Percentiles rank a stretch among this genome's conserved stretches.
Conservation (phyloP, 2,329 filamentous ascomycete genomes). For the Exophiala xenobiotica region DNA sequence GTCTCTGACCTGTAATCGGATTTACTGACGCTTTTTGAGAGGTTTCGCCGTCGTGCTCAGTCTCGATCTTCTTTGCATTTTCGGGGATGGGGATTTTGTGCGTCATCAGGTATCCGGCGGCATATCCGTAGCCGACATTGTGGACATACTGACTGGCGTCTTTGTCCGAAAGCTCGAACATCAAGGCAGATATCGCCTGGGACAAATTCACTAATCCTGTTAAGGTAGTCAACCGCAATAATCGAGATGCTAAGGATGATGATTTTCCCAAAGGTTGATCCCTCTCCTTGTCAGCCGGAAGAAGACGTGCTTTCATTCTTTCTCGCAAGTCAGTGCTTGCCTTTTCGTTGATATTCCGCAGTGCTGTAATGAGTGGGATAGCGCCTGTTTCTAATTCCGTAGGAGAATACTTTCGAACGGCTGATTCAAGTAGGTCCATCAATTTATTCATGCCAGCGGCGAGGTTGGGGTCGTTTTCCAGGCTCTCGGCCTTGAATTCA, state of each 20-base stretch:
- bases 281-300: conserved; percentile 77
- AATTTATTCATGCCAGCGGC: conserved; percentile 63
- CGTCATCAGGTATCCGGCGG: conserved; percentile 83
- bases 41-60: conserved; percentile 4
- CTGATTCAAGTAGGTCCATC: conserved; percentile 66
- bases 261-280: conserved; percentile 73
- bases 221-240: conserved; percentile 76
- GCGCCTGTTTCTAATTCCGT: conserved; percentile 70
- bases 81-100: conserved; percentile 77
- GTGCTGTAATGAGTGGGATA: conserved; percentile 70
- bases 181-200: conserved; percentile 70
- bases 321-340: conserved; percentile 63
- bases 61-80: conserved; percentile 54
- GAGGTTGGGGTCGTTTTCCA: conserved; percentile 55
- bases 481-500: conserved; percentile 57
- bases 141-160: conserved; percentile 77
- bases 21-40: conserved; percentile 58
- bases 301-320: conserved; percentile 64
- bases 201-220: conserved; percentile 70
- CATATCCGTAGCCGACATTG: conserved; percentile 93
- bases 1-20: conserved; percentile 80
- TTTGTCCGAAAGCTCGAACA: conserved; percentile 83
- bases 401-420: conserved; percentile 63
- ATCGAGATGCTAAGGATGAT: conserved; percentile 68
- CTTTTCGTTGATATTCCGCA: conserved; percentile 68